These are phyloP conservation scores for Ceratobasidium sp. DNA, from an alignment of 1,284 basidiomycete species.

Conservation along the genomic window DNA sequence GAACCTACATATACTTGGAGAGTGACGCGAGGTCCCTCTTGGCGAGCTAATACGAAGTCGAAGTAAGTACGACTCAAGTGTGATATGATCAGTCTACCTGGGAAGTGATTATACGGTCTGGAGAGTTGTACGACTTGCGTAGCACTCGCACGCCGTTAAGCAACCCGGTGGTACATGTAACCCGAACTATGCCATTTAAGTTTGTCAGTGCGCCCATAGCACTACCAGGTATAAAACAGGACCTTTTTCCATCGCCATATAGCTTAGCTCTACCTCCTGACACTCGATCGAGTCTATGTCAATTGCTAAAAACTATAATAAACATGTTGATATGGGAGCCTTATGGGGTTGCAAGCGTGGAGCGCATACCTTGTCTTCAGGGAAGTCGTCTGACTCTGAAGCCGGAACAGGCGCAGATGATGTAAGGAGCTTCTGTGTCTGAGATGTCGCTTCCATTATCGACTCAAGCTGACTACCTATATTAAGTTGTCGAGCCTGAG, in stretches of 20 bases:
- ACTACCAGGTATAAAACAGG: not conserved
- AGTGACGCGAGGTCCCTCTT: not conserved
- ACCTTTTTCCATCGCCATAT: not conserved
- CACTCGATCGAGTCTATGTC: not conserved
- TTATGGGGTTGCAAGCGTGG: not conserved
- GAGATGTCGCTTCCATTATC: not conserved
- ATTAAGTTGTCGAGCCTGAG: not conserved
- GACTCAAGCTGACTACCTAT: not conserved
- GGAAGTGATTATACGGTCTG: not conserved
- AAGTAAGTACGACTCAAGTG: not conserved
- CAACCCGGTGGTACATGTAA: not conserved
- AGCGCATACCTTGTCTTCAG: not conserved
- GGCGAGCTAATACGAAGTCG: not conserved
- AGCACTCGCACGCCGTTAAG: not conserved
- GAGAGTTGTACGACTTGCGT: conserved; percentile 14
- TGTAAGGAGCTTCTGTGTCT: too few relatives aligned
- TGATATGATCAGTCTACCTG: too few relatives aligned
- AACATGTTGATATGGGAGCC: not conserved
- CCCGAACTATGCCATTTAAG: not conserved
- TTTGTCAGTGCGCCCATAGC: too few relatives aligned
- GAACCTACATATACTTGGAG: not conserved
- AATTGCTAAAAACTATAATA: not conserved
- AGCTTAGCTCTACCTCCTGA: not conserved
- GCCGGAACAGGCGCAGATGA: too few relatives aligned
- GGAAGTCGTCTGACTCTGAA: not conserved